Evolutionary conservation across 306 rosid genomes (phyloP).

Genomic region (Prunus dulcis): DNA sequence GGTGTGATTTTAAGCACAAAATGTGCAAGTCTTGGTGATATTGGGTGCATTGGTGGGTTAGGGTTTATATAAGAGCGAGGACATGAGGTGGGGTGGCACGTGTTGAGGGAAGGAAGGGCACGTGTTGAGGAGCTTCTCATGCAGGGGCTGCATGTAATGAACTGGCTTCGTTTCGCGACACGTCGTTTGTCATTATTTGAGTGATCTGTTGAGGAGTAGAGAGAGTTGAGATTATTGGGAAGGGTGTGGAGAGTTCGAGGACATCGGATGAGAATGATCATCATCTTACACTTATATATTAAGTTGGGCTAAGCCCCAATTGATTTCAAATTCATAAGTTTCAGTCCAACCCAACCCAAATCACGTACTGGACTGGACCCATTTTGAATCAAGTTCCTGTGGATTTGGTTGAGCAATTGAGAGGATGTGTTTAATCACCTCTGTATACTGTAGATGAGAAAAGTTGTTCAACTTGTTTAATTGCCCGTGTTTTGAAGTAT

Average conservation of each 20-base stretch:
- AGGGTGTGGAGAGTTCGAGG: slow-evolving; percentile 10
- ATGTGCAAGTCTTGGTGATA: not conserved
- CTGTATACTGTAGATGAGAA: no score
- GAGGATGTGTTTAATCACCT: no score
- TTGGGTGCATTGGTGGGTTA: not conserved
- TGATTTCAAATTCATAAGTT: not conserved
- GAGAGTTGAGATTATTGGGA: not conserved
- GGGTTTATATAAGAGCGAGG: slow-evolving; percentile 18
- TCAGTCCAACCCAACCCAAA: not conserved
- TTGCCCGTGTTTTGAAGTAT: no score
- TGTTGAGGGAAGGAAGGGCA: slow-evolving; percentile 27
- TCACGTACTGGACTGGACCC: not conserved
- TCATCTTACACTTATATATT: not conserved
- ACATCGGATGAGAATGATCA: not conserved
- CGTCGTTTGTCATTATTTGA: slow-evolving; percentile 21
- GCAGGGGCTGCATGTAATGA: slow-evolving; percentile 59
- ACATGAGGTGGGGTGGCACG: slow-evolving; percentile 35
- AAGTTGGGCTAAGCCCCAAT: not conserved
- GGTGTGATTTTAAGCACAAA: not conserved
- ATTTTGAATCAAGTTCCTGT: no score
- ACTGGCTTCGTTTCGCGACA: slow-evolving; percentile 27
- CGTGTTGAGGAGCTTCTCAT: slow-evolving; percentile 52
- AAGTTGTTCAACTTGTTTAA: no score
- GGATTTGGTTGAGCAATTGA: no score
- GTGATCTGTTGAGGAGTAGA: not conserved